Conservation (phyloP, 2,329 filamentous ascomycete species). For the Immersiporthe knoxdaviesiana region DNA sequence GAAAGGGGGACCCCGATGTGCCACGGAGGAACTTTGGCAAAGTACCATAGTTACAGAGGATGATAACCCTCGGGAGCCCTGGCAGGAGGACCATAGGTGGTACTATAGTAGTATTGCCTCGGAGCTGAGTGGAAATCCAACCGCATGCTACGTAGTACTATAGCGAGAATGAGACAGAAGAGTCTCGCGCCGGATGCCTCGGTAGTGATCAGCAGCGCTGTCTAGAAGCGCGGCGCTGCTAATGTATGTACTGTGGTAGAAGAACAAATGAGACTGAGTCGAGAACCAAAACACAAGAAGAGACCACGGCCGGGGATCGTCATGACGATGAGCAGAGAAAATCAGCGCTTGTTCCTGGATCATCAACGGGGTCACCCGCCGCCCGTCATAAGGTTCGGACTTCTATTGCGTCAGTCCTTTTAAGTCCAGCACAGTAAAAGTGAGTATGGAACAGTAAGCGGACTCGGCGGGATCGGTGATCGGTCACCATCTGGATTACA, state of each 20-base stretch:
- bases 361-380: slow-evolving; percentile 15
- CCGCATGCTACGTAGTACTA: background rate
- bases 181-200: background rate
- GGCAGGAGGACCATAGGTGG: background rate
- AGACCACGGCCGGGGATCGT: background rate
- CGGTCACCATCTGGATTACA: background rate
- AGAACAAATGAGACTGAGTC: background rate
- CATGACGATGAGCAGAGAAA: background rate
- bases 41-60: background rate
- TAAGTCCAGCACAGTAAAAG: background rate
- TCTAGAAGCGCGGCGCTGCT: background rate
- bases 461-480: background rate
- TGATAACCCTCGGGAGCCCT: too few species aligned
- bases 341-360: slow-evolving; percentile 16
- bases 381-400: slow-evolving; percentile 9
- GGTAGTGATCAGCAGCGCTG: background rate
- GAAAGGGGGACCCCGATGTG: background rate
- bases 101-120: background rate
- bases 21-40: background rate
- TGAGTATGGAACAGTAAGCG: background rate
- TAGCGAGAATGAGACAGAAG: background rate
- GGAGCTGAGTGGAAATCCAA: background rate
- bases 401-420: slow-evolving; percentile 7
- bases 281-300: background rate
- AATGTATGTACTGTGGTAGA: too few species aligned